A percentile compares a stretch with the other conserved stretches of the same genome.
phyloP scores from a whole-genome alignment of 305 asterid species.

The Plantago coronopus region DNA sequence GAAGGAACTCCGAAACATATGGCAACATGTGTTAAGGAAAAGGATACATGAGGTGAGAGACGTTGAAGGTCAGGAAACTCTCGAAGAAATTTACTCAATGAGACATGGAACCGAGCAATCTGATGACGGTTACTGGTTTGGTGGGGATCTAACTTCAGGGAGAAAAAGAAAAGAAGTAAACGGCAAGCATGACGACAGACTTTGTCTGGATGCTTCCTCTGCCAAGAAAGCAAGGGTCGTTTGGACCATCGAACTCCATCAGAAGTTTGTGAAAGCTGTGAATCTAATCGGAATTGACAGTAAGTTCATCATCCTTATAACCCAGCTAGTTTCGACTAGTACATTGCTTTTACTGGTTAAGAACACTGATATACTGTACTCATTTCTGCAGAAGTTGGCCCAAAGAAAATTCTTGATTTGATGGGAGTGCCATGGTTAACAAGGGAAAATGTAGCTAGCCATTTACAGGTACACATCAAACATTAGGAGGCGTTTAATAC shows the following conservation, averaged over 20 bases:
- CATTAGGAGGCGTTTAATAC: no score
- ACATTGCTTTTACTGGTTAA: background rate
- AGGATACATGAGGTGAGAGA: constrained; percentile 49
- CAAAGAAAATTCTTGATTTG: constrained; percentile 65
- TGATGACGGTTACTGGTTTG: constrained; percentile 33
- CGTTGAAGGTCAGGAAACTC: constrained; percentile 36
- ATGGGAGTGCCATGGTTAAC: constrained; percentile 66
- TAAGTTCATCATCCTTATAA: constrained; percentile 16
- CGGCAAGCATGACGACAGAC: constrained; percentile 34
- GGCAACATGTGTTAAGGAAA: constrained; percentile 74
- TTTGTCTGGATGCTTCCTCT: constrained; percentile 34
- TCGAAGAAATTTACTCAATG: constrained; percentile 35
- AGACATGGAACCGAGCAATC: constrained; percentile 29
- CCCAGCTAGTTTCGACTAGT: background rate
- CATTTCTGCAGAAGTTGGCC: constrained; percentile 53
- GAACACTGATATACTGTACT: background rate
- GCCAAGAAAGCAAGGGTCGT: constrained; percentile 60
- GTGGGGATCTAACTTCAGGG: constrained; percentile 35
- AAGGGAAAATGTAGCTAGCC: constrained; percentile 70
- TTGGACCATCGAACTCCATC: constrained; percentile 64
- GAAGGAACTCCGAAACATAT: constrained; percentile 65
- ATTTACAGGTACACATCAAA: constrained; percentile 66
- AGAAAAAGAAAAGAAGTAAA: constrained; percentile 48
- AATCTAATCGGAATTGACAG: constrained; percentile 57
- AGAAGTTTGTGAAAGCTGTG: constrained; percentile 61